Evolutionary conservation across 179 eudicot species (phyloP), one percentile per base, ranked within the genome.

Genomic region (Gypsophila paniculata): DNA sequence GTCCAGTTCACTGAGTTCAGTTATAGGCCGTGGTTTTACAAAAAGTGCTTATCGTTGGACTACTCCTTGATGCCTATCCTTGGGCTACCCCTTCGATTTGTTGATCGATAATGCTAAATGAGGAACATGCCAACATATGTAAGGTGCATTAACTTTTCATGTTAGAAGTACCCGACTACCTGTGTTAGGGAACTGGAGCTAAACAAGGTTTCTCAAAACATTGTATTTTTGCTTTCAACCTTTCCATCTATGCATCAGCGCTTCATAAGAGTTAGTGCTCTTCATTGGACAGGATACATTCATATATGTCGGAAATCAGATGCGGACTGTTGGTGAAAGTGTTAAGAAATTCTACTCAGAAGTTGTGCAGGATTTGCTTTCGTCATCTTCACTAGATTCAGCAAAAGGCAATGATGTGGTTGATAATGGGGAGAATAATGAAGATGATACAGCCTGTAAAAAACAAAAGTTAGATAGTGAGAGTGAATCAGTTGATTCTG

Each of bases 281-380:
- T 74, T 63, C 70, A 34, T 32, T 70, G 34, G 54, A 57, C 81
- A 91, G 97, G 97, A 90, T 72, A 85, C 96, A 13, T 83, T 85
- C 65, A 84, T 84, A 75, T 88, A 78, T 80, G 88, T 90, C 21
- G 97, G 87, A 61, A 81, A 84, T 84, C 93, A 85, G 79, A 90
- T 84, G 67, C 84, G 79, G 70, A 86, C 84, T 57, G 96, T 90
- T 57, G 91, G 96, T 68, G 82, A 79, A 34, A 84, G 79, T 81
- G 89, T 91, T 69, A 86, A 91, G 85, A 90, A 86, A 75, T 85
- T 91, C 80, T 91, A 80, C 62, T 73, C 97, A 65, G 96, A 88
- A 36, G 89, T 91, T 55, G 68, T 86, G 83, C 78, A 86, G 68
- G 97, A 91, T 85, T 72, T 90, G 75, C 77, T 74, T 65, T 82